Base-by-base conservation (phyloP, 2,329 filamentous ascomycete species). In the Ascocoryne sarcoides region DNA sequence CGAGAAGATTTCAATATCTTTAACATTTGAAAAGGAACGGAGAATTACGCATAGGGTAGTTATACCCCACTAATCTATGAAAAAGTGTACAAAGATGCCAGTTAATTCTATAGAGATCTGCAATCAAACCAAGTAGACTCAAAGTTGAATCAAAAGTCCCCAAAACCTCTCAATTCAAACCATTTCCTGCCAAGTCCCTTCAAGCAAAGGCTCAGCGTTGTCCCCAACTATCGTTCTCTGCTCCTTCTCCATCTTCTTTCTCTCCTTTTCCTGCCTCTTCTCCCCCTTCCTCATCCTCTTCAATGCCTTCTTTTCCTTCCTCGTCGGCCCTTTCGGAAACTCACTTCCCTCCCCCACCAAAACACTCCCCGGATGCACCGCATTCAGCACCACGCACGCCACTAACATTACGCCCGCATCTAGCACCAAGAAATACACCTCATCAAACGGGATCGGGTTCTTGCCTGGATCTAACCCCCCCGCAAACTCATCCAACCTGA, bases 371-470 rank as follows among this genome's bases (percentile, higher is more conserved):
- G 71, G 71, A 52, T 75, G 70, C 20, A 68, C 48, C 2, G 66
- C 18, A 45, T 68, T 68, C 35, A 70, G 54, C 9, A 65, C 43
- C 3, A 62, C 15, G 48, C 70, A 43, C 19, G 67, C 59, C 10
- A 77, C 34, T 29, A 71, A 59, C 69, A 80, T 79, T 1, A 75
- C 73, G 1, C 70, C 55, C 0, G 71, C 71, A 52, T 80, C 75
- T 39, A 65, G 67, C 1, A 55, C 56, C 40, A 70, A 71, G 18
- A 68, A 64, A 53, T 73, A 80, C 3, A 53, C 63, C 49, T 78
- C 73, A 45, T 74, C 62, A 31, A 57, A 65, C 0, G 70, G 65
- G 15, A 74, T 59, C 0, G 62, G 59, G 51, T 69, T 73, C 26
- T 70, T 72, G n/a, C 58, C 48, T 4, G 54, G 49, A 28, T 47